Base-by-base conservation (phyloP, 768 basidiomycete genomes). In the Boletus pseudopeckii region DNA sequence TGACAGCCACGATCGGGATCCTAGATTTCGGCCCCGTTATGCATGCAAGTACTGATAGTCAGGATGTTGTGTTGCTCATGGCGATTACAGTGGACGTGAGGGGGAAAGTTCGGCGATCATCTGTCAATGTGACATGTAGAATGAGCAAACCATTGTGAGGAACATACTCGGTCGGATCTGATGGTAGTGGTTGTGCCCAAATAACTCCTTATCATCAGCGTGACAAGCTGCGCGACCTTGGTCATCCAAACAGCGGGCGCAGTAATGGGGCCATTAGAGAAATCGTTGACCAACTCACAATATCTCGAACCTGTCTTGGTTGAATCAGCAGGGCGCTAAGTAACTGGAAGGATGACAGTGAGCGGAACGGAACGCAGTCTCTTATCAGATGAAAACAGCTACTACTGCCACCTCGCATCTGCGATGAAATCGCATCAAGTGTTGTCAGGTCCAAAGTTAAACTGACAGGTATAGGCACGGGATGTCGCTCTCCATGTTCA, bases 381-480 rank as follows among this genome's bases (percentile, higher is more conserved):
- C 20, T 38, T 26, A 26, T 7, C 45, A 37, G 30, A 38, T 42
- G 34, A 37, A 55, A 55, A 55, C 54, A 54, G 32, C 15, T 15
- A 24, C n/a, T 22, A 24, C n/a, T 22, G 13, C 30, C 39, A 26
- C 43, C 52, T 45, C 53, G 18, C 36, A 55, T 43, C 14, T 13
- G 22, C 30, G 17, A 22, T 7, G 45, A 41, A 36, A 33, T 42
- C 14, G 42, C 39, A 22, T 45, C 43, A 45, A 48, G 26, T 34
- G 48, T 56, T 45, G 34, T 30, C 40, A 56, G 55, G 56, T 24
- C 50, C 45, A 17, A 13, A 41, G 43, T 30, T 39, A 17, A 42
- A 43, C 22, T 57, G 33, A 45, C 10, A 28, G n/a, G 43, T 26
- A 38, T 26, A 33, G 30, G 24, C 24, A 1, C 6, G 6, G 24